phyloP scores from a whole-genome alignment of 129 eudicot species.

The Oenanthe sinensis region DNA sequence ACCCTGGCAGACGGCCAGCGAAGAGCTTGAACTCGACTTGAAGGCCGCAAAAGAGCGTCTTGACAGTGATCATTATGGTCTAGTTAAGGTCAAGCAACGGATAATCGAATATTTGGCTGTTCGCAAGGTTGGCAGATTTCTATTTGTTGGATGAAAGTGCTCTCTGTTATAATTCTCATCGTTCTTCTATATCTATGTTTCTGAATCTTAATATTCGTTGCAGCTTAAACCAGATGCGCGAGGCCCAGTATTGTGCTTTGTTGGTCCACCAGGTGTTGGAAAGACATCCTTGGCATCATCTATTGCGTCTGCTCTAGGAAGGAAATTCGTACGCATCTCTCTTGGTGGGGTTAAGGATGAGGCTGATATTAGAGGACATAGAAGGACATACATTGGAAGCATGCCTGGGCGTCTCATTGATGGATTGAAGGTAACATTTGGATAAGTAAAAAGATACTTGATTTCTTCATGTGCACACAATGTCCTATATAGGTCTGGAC shows the following conservation, averaged over 20 bases:
- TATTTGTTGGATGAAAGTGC: slow-evolving; percentile 6
- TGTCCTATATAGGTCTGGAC: not conserved
- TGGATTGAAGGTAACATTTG: slow-evolving; percentile 60
- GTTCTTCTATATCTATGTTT: not conserved
- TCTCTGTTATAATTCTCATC: not conserved
- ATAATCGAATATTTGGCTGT: slow-evolving; percentile 94
- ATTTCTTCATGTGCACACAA: not conserved
- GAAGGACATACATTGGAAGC: slow-evolving; percentile 96
- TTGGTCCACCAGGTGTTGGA: slow-evolving; percentile 99
- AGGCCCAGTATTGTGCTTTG: slow-evolving; percentile 94
- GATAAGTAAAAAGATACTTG: not conserved
- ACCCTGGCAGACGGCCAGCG: slow-evolving; percentile 89
- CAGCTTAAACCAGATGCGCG: slow-evolving; percentile 97
- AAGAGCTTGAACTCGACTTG: slow-evolving; percentile 72
- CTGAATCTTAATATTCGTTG: slow-evolving; percentile 16
- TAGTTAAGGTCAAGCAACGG: slow-evolving; percentile 88
- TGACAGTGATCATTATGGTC: slow-evolving; percentile 85
- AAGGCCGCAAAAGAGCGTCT: slow-evolving; percentile 93
- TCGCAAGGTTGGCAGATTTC: slow-evolving; percentile 57
- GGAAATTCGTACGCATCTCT: slow-evolving; percentile 86
- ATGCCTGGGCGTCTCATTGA: slow-evolving; percentile 99
- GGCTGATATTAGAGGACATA: slow-evolving; percentile 97
- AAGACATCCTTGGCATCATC: slow-evolving; percentile 98
- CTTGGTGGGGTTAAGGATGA: slow-evolving; percentile 99
- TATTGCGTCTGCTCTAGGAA: slow-evolving; percentile 92